Evolutionary conservation across 2,329 filamentous ascomycete genomes (phyloP).

Genomic region (Magnaporthiopsis poae): DNA sequence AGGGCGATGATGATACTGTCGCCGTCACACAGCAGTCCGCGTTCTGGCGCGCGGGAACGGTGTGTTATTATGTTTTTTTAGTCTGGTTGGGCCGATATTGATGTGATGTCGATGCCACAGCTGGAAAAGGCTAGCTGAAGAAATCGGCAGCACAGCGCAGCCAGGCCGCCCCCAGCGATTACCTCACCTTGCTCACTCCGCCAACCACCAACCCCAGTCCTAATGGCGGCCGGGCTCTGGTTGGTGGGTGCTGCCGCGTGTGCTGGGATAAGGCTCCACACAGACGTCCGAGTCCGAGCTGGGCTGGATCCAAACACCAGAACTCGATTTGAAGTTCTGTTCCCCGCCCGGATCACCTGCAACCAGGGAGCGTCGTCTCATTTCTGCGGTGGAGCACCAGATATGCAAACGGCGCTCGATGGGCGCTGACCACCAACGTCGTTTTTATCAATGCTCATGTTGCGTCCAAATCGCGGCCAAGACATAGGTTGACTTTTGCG

Average conservation of each 20-base stretch:
- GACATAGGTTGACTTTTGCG: neutral
- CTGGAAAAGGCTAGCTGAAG: neutral
- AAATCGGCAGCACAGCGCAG: neutral
- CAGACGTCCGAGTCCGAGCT: neutral
- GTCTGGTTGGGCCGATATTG: neutral
- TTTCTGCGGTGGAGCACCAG: neutral
- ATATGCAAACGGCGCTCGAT: too few species aligned
- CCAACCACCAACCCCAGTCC: neutral
- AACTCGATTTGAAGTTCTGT: neutral
- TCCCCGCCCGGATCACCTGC: neutral
- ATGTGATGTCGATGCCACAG: neutral
- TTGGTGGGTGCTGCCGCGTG: too few species aligned
- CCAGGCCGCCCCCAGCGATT: neutral
- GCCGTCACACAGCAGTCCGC: neutral
- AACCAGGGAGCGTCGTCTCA: neutral
- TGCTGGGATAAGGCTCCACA: neutral
- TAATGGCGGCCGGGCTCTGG: too few species aligned
- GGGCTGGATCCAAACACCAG: neutral
- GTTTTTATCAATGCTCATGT: neutral
- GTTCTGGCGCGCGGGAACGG: too few species aligned
- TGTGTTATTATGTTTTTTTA: neutral
- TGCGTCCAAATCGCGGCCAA: neutral
- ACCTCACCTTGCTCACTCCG: neutral
- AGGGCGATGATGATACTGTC: neutral
- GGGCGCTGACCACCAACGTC: neutral